Evolutionary conservation across 805 yeast species (phyloP).

Genomic region (Clavispora asparagi): DNA sequence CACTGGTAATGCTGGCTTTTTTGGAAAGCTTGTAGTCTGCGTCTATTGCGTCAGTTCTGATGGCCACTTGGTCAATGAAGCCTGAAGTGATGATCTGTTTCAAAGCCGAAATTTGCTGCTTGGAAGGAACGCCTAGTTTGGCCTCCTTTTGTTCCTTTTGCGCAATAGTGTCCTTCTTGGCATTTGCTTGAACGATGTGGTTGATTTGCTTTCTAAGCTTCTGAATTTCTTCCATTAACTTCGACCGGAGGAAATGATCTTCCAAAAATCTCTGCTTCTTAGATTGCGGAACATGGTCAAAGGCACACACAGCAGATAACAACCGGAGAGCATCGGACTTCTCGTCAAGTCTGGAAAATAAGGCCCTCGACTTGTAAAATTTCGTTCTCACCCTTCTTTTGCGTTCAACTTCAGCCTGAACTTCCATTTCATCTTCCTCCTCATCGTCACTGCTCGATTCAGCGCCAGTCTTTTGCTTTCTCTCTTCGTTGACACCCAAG

Average conservation of each 20-base stretch:
- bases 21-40: constrained; percentile 58
- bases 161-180: constrained; percentile 57
- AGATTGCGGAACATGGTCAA: constrained; percentile 60
- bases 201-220: constrained; percentile 78
- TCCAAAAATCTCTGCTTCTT: constrained; percentile 46
- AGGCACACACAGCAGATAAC: constrained; percentile 81
- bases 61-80: constrained; percentile 83
- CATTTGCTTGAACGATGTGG: constrained; percentile 64
- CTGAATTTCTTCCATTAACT: constrained; percentile 77
- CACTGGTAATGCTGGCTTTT: constrained; percentile 48
- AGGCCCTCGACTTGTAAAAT: constrained; percentile 52
- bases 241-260: constrained; percentile 66
- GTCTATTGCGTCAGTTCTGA: constrained; percentile 71
- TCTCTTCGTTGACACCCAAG: constrained; percentile 44
- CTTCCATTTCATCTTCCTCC: constrained; percentile 31
- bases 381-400: constrained; percentile 41
- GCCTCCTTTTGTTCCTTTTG: constrained; percentile 31
- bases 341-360: constrained; percentile 65
- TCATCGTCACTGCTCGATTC: constrained; percentile 29
- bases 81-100: constrained; percentile 94
- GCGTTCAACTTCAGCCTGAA: constrained; percentile 33
- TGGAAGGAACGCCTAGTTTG: constrained; percentile 62
- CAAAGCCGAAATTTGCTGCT: constrained; percentile 65
- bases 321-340: constrained; percentile 70
- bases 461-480: constrained; percentile 12